Evolutionary conservation across 2,329 filamentous ascomycete genomes (phyloP), one percentile per base, ranked within the genome.

Genomic region (Shiraia sp.): DNA sequence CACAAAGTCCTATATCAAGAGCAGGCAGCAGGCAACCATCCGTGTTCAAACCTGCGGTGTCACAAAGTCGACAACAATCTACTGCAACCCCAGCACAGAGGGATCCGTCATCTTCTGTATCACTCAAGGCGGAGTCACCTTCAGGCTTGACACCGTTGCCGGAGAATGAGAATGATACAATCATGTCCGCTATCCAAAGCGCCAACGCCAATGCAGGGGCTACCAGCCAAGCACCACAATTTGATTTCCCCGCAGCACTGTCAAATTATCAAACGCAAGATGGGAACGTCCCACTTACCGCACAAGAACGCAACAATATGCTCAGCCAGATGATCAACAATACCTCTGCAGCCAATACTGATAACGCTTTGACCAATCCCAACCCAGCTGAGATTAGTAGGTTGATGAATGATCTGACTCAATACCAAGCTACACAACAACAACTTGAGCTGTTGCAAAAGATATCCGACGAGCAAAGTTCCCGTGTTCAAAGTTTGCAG

Each of bases 381-480:
- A 74, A 70, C 10, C 66, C 80, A 0, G 79, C 80, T 1, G 70
- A 75, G 1, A 77, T 81, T 69, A 76, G 76, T 1, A 72, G 73
- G n/a, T 72, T 89, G 14, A 76, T 81, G 66, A 77, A 79, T 1
- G 72, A 75, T 10, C 72, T 89, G 14, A 76, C 80, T 36, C 78
- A 84, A 27, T 80, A 93, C 48, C 80, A 78, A 32, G 80, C 80
- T 46, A 91, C 86, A 4, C 79, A 86, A 47, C 77, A 85, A 10
- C 87, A 95, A 49, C 80, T 96, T 19, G 88, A 93, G 36, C 79
- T 87, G 22, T 77, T 97, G 2, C 82, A 88, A 49, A 85, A 85
- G 30, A 76, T 96, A 58, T 88, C 95, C 62, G 81, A 82, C 16
- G 84, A 92, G 45, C 90, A 96, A 59, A 84, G 87, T 46, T 79